Percentiles rank a stretch among this genome's conserved stretches.
Evolutionary conservation across 305 asterid genomes (phyloP).

Genomic region (Solanum hybrid): DNA sequence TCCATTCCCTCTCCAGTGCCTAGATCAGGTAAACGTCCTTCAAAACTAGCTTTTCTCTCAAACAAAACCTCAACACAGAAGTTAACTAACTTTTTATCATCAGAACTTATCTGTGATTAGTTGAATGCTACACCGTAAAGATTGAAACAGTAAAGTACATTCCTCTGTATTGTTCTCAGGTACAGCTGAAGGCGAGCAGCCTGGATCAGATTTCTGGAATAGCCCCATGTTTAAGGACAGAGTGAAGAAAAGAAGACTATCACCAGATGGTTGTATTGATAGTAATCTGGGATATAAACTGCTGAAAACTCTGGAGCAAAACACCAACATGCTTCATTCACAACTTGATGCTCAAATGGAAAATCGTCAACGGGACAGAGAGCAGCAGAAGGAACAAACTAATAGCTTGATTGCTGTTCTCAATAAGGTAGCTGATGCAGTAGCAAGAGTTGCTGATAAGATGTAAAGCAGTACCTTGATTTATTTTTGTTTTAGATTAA

Average conservation of each 20-base stretch:
- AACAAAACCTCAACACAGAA: neutral
- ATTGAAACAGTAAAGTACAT: neutral
- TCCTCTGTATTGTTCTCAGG: slow-evolving; percentile 8
- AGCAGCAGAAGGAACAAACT: slow-evolving; percentile 1
- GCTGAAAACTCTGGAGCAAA: slow-evolving; percentile 13
- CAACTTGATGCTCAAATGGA: slow-evolving; percentile 20
- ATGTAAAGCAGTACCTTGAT: neutral
- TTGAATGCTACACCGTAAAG: neutral
- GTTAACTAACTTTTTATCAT: neutral
- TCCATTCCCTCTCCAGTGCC: slow-evolving; percentile 47
- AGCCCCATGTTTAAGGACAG: slow-evolving; percentile 27
- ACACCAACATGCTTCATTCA: slow-evolving; percentile 1
- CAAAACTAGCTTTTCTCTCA: neutral
- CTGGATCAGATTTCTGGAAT: slow-evolving; percentile 19
- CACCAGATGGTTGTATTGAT: slow-evolving; percentile 15
- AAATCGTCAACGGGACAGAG: slow-evolving; percentile 17
- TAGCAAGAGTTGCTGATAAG: slow-evolving; percentile 24
- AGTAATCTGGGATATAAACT: neutral
- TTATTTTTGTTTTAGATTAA: neutral
- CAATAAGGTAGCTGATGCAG: slow-evolving; percentile 23
- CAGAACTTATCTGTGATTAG: neutral
- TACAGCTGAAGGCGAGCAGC: slow-evolving; percentile 25
- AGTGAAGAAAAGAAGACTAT: slow-evolving; percentile 32
- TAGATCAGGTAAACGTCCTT: slow-evolving; percentile 39
- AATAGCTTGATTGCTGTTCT: slow-evolving; percentile 15